Evolutionary conservation across 1,284 basidiomycete species (phyloP).

Genomic region (Salmacisia buchloeana): DNA sequence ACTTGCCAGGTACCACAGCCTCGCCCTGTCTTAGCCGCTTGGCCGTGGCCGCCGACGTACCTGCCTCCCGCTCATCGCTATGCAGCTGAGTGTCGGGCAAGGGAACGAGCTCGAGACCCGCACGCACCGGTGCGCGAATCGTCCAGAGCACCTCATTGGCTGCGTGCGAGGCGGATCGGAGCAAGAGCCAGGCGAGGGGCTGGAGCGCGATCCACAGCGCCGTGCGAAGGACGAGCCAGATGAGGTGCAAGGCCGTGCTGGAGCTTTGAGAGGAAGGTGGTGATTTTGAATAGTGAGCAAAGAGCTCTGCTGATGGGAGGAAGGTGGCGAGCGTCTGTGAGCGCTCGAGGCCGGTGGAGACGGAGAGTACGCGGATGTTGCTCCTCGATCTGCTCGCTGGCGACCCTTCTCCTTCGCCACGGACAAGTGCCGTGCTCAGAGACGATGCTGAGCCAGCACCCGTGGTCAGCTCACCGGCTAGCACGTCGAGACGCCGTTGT

Average conservation of each 20-base stretch:
- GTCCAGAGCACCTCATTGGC: slow-evolving; percentile 4
- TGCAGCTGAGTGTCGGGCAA: neutral
- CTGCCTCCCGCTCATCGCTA: neutral
- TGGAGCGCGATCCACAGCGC: neutral
- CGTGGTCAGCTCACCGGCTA: neutral
- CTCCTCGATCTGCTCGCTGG: neutral
- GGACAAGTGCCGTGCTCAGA: neutral
- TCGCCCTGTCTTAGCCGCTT: neutral
- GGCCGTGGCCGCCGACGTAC: neutral
- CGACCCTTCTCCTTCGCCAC: neutral
- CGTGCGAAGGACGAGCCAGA: neutral
- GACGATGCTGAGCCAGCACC: neutral
- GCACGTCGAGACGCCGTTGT: neutral
- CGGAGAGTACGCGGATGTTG: slow-evolving; percentile 1
- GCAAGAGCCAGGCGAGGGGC: neutral
- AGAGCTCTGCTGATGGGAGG: neutral
- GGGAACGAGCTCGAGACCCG: neutral
- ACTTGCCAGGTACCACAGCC: neutral
- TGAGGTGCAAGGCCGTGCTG: neutral
- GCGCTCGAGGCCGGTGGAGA: neutral
- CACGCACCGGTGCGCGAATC: neutral
- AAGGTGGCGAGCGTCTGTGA: neutral
- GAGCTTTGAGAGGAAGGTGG: too few species aligned
- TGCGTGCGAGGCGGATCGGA: neutral
- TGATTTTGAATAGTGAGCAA: neutral